These are phyloP conservation scores for Tetrapisispora pingtungensis DNA, from an alignment of 805 yeast species.

Conservation along the genomic window DNA sequence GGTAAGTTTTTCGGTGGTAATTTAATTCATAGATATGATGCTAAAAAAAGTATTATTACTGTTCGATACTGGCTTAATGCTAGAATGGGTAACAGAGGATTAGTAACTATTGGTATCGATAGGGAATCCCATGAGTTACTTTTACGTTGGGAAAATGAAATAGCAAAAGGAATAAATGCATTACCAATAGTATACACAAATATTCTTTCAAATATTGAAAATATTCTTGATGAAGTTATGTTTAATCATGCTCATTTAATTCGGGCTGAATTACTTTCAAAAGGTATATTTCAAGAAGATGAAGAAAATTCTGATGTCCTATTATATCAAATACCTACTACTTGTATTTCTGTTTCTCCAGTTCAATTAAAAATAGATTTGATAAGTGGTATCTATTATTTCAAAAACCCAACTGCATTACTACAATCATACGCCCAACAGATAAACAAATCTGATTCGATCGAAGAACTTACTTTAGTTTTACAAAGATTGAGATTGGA, in stretches of 20 bases:
- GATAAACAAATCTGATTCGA: conserved; percentile 21
- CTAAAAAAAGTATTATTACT: conserved; percentile 25
- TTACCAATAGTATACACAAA: conserved; percentile 19
- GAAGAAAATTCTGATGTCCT: conserved; percentile 24
- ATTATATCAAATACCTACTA: conserved; percentile 27
- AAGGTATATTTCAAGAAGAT: conserved; percentile 24
- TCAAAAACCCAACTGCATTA: conserved; percentile 25
- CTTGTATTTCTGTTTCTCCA: conserved; percentile 25
- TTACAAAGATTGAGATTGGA: conserved; percentile 25
- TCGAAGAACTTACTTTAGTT: conserved; percentile 19
- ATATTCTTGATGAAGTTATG: conserved; percentile 27
- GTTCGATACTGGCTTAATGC: conserved; percentile 28
- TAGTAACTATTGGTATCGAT: conserved; percentile 24
- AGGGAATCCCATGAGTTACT: conserved; percentile 16
- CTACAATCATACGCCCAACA: conserved; percentile 20
- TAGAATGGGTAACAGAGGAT: conserved; percentile 23
- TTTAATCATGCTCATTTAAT: conserved; percentile 29
- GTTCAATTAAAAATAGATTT: conserved; percentile 27
- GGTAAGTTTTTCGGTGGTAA: conserved; percentile 29
- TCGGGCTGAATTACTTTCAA: conserved; percentile 22
- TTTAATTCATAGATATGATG: conserved; percentile 25
- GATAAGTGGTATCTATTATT: conserved; percentile 26
- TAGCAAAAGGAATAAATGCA: conserved; percentile 8
- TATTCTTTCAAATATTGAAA: conserved; percentile 22
- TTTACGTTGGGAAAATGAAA: conserved; percentile 25